phyloP scores from a whole-genome alignment of 1,139 yeast genomes.

The Hyphopichia buzzinii region DNA sequence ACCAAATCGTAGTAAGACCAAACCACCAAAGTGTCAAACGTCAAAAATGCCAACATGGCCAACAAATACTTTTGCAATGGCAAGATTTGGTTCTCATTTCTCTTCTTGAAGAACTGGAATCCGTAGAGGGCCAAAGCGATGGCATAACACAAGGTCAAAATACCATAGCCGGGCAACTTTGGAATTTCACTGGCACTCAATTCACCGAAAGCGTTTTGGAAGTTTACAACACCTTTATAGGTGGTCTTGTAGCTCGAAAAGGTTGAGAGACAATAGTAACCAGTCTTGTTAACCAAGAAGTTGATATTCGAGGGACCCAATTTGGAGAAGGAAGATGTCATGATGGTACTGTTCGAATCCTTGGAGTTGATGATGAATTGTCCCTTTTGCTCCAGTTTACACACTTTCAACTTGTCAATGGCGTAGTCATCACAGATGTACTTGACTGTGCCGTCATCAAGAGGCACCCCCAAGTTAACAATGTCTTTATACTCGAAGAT shows the following conservation, averaged over 20 bases:
- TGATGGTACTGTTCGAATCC: constrained; percentile 51
- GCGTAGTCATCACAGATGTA: constrained; percentile 79
- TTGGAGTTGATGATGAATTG: constrained; percentile 54
- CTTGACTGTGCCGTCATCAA: constrained; percentile 33
- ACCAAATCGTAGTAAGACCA: constrained; percentile 91
- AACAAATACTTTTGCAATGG: constrained; percentile 89
- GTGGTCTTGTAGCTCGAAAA: constrained; percentile 31
- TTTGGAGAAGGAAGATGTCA: constrained; percentile 53
- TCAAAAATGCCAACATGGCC: constrained; percentile 79
- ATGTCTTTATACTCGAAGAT: constrained; percentile 84
- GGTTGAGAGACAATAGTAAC: constrained; percentile 89
- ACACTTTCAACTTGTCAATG: constrained; percentile 49
- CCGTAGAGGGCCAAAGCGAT: constrained; percentile 79
- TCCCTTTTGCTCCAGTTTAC: constrained; percentile 56
- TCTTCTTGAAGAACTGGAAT: constrained; percentile 81
- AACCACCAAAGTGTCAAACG: constrained; percentile 79
- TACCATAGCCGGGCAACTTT: constrained; percentile 84
- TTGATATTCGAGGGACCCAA: constrained; percentile 60
- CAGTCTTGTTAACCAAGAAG: constrained; percentile 71
- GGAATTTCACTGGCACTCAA: constrained; percentile 90
- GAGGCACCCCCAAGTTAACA: constrained; percentile 57
- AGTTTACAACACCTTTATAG: constrained; percentile 67
- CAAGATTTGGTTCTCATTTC: constrained; percentile 71
- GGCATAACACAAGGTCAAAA: constrained; percentile 78
- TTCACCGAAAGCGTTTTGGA: constrained; percentile 89